Percentiles rank a stretch among this genome's conserved stretches.
These are phyloP conservation scores for Dissophora ornata DNA, from an alignment of 192 early-diverging fungal species.

Conservation along the genomic window DNA sequence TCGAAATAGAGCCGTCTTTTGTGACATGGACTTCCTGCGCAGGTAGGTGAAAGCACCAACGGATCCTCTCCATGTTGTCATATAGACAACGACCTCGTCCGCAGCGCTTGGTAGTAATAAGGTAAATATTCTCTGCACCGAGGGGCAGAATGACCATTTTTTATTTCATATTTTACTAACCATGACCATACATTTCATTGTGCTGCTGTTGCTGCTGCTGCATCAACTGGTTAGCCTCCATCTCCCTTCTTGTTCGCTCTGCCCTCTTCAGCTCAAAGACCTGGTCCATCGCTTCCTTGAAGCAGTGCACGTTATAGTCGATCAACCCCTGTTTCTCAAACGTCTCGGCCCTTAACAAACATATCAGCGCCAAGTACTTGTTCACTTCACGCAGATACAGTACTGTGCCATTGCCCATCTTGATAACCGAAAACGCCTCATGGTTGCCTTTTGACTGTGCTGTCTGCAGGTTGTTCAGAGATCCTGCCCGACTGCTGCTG, in stretches of 20 bases:
- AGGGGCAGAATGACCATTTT: no score
- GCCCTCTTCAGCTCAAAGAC: slow-evolving; percentile 74
- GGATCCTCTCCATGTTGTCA: no score
- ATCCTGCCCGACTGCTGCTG: slow-evolving; percentile 30
- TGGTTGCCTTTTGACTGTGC: slow-evolving; percentile 42
- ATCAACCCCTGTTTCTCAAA: slow-evolving; percentile 87
- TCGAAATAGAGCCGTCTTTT: no score
- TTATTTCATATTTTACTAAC: slow-evolving; percentile 8
- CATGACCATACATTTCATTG: slow-evolving; percentile 47
- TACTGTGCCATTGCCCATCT: slow-evolving; percentile 82
- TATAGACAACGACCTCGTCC: no score
- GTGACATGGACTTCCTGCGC: no score
- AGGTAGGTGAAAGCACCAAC: no score
- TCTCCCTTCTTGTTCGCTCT: slow-evolving; percentile 44
- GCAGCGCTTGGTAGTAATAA: no score
- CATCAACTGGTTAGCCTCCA: slow-evolving; percentile 41
- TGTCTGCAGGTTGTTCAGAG: slow-evolving; percentile 27
- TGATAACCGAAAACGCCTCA: slow-evolving; percentile 76
- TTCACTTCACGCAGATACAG: slow-evolving; percentile 83
- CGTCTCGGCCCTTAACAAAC: slow-evolving; percentile 81
- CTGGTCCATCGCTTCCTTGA: slow-evolving; percentile 82
- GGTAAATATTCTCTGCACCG: no score
- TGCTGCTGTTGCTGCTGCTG: slow-evolving; percentile 38
- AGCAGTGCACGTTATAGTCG: slow-evolving; percentile 89
- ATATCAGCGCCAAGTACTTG: slow-evolving; percentile 82